Conservation (phyloP, 129 eudicot species). For the Artemisia annua region DNA sequence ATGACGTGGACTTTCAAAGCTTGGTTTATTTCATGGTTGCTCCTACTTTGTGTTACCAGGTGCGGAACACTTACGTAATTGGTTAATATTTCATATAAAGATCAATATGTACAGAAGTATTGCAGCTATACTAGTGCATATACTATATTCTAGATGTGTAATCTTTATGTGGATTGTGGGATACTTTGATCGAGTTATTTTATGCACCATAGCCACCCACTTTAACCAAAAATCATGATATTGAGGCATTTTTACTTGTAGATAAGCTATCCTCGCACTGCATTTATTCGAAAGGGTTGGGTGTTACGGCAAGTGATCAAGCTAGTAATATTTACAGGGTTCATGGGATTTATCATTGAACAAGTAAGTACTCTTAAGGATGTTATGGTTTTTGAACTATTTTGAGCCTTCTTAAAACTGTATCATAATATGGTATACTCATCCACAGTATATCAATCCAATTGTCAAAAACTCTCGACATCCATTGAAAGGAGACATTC, state of each 20-base stretch:
- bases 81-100: conserved; percentile 2
- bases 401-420: not conserved
- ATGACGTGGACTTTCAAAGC: conserved; percentile 65
- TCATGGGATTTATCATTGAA: conserved; percentile 92
- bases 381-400: not conserved
- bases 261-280: conserved; percentile 89
- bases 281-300: conserved; percentile 87
- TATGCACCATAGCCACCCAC: too few relatives aligned
- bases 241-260: conserved; percentile 37
- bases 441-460: conserved; percentile 84
- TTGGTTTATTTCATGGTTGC: conserved; percentile 96
- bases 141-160: too few relatives aligned
- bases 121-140: not conserved
- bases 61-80: conserved; percentile 16
- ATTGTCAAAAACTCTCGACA: conserved; percentile 89
- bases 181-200: not conserved
- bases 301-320: conserved; percentile 84
- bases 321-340: conserved; percentile 85
- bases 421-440: conserved; percentile 13
- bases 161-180: too few relatives aligned
- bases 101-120: not conserved
- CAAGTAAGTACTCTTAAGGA: conserved; percentile 49
- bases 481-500: conserved; percentile 85
- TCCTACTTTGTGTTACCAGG: conserved; percentile 98
- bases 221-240: not conserved